These are phyloP conservation scores for Themeda triandra DNA, from an alignment of 176 grass and related monocot genomes.

Conservation along the genomic window DNA sequence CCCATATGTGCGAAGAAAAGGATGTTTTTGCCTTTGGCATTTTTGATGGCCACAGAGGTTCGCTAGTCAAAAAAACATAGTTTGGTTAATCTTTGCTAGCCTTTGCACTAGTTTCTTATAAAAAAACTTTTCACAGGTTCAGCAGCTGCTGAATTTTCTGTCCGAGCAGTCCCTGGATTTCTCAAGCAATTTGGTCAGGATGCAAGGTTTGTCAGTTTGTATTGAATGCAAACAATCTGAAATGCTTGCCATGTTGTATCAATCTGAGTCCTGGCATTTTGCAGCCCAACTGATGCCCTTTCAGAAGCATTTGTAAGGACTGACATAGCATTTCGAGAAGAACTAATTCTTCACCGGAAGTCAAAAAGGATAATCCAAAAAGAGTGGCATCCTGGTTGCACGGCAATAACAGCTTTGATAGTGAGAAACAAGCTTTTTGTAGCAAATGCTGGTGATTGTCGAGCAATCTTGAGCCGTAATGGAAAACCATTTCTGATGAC, in stretches of 20 bases:
- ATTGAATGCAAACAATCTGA: slow-evolving; percentile 24
- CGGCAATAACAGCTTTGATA: slow-evolving; percentile 70
- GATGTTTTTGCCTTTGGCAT: slow-evolving; percentile 83
- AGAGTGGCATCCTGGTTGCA: slow-evolving; percentile 96
- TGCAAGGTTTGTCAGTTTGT: slow-evolving; percentile 68
- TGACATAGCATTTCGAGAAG: slow-evolving; percentile 76
- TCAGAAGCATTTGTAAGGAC: slow-evolving; percentile 71
- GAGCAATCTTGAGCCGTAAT: slow-evolving; percentile 72
- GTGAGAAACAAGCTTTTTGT: slow-evolving; percentile 87
- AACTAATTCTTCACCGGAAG: slow-evolving; percentile 60
- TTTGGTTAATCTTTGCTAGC: slow-evolving; percentile 8
- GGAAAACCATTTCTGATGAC: slow-evolving; percentile 83
- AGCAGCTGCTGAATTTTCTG: slow-evolving; percentile 95
- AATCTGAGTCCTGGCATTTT: slow-evolving; percentile 34
- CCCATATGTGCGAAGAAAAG: slow-evolving; percentile 57
- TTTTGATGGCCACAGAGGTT: slow-evolving; percentile 98
- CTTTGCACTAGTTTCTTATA: slow-evolving; percentile 38
- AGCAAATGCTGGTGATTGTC: slow-evolving; percentile 98
- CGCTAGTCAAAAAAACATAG: slow-evolving; percentile 2
- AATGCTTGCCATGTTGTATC: slow-evolving; percentile 12
- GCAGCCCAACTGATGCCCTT: slow-evolving; percentile 73
- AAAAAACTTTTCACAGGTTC: slow-evolving; percentile 58
- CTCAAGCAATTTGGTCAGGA: slow-evolving; percentile 48
- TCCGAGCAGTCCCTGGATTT: slow-evolving; percentile 76
- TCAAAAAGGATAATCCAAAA: slow-evolving; percentile 71